Evolutionary conservation across 2,329 filamentous ascomycete species (phyloP), one percentile per base, ranked within the genome.

Genomic region (Colletotrichum chrysophilum): DNA sequence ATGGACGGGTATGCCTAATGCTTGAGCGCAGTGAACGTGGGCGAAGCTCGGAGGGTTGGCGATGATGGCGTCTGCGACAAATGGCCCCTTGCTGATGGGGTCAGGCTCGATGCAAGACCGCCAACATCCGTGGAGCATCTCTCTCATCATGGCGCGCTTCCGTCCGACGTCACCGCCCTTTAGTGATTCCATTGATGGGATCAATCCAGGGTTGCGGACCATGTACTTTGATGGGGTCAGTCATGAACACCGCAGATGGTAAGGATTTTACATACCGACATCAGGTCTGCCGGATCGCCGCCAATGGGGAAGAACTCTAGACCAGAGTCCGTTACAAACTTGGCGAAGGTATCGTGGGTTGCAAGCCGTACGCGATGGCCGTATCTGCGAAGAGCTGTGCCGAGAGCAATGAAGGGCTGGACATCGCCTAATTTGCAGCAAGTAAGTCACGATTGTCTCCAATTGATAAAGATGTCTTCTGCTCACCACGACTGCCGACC

Each of bases 281-380:
- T 86, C 48, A 86, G 80, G 62, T 86, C 83, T 8, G 86, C 83
- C 1, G 89, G 89, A 66, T 90, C 86, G 1, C 89, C 89, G 4
- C 89, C 89, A 16, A 91, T 90, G 1, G 84, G 83, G 76, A 86
- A 91, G 77, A 91, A 91, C 70, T 91, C 89, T 2, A 91, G 79
- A 0, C 86, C 87, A 4, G 86, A 83, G 10, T 86, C 81, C 10
- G 83, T 80, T 2, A 91, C 88, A 48, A 91, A 90, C 8, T 85
- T 80, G 61, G 85, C 83, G 71, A 91, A 91, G 2, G 86, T 88
- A 73, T 87, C 86, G 70, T 88, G 87, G 7, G 87, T 89, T 3
- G 87, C 87, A 4, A 88, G 78, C 2, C 87, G 83, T 2, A 89
- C 84, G 3, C 86, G 82, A 79, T 88, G 87, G 3, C 86, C 85